Evolutionary conservation across 2,329 filamentous ascomycete species (phyloP).

Genomic region (Harringtonia lauricola): DNA sequence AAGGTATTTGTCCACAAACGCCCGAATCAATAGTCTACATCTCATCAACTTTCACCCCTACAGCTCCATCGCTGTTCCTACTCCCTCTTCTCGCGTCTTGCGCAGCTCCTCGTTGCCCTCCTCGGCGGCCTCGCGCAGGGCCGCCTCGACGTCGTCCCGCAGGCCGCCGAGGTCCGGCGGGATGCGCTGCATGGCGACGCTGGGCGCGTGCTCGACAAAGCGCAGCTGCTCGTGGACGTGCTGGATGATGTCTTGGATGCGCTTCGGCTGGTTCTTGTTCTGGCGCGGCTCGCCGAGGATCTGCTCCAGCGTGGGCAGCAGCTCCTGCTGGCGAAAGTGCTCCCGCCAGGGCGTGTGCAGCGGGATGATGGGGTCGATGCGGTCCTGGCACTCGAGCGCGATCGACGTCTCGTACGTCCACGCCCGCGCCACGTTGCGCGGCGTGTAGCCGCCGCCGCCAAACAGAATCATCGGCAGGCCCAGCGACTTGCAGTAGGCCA

Average conservation of each 20-base stretch:
- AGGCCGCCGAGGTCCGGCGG: constrained; percentile 64
- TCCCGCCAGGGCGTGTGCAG: constrained; percentile 73
- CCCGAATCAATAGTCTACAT: too few relatives aligned
- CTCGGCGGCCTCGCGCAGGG: constrained; percentile 52
- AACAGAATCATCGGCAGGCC: constrained; percentile 78
- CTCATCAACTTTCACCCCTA: neutral
- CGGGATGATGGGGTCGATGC: constrained; percentile 64
- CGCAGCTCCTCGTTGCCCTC: constrained; percentile 44
- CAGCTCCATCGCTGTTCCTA: constrained; percentile 45
- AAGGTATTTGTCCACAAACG: too few relatives aligned
- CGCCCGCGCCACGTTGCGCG: constrained; percentile 87
- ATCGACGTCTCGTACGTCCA: constrained; percentile 97
- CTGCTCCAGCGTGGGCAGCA: constrained; percentile 78
- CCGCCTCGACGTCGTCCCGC: constrained; percentile 57
- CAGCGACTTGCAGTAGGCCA: constrained; percentile 76
- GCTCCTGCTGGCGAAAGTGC: constrained; percentile 77
- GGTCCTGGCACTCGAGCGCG: constrained; percentile 62
- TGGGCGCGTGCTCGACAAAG: constrained; percentile 76
- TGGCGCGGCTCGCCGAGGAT: constrained; percentile 55
- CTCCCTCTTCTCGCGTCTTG: constrained; percentile 42
- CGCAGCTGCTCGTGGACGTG: constrained; percentile 76
- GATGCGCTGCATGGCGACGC: constrained; percentile 73
- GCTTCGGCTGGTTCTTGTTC: constrained; percentile 71
- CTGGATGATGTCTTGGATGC: constrained; percentile 63
- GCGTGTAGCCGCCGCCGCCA: constrained; percentile 92